Conservation (phyloP, 1,284 basidiomycete genomes). For the Polyporus tsugae region DNA sequence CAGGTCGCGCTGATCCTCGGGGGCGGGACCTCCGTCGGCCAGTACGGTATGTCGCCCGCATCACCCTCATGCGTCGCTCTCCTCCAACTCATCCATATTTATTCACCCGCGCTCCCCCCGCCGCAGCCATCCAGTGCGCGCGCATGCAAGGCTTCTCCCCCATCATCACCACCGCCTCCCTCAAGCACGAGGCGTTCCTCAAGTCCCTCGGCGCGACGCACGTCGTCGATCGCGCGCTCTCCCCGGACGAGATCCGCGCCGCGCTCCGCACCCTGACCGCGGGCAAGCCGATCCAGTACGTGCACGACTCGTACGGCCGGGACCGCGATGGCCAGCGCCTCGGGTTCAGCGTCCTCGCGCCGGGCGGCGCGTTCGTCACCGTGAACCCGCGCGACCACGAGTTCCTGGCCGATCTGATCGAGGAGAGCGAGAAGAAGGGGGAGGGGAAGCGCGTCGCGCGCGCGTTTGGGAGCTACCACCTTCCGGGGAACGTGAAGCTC, state of each 20-base stretch:
- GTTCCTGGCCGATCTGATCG: conserved; percentile 5
- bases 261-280: conserved; percentile 21
- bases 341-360: conserved; percentile 7
- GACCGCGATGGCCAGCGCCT: conserved; percentile 29
- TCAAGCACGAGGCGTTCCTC: conserved; percentile 44
- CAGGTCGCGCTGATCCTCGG: conserved; percentile 52
- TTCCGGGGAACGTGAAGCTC: not conserved
- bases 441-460: conserved; percentile 19
- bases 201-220: conserved; percentile 32
- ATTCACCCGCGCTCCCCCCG: not conserved
- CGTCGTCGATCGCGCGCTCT: conserved; percentile 33
- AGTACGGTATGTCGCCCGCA: conserved; percentile 6
- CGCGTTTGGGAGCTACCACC: conserved; percentile 35
- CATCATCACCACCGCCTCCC: conserved; percentile 56
- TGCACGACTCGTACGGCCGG: conserved; percentile 37
- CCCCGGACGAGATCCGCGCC: conserved; percentile 9
- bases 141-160: conserved; percentile 55
- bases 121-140: conserved; percentile 51
- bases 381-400: conserved; percentile 12
- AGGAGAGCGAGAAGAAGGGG: conserved; percentile 14
- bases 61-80: too few relatives aligned
- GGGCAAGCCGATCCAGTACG: conserved; percentile 23
- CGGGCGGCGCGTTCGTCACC: conserved; percentile 33
- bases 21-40: conserved; percentile 49
- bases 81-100: not conserved